Evolutionary conservation across 805 yeast species (phyloP), one percentile per base, ranked within the genome.

Genomic region (Scheffersomyces coipomensis): DNA sequence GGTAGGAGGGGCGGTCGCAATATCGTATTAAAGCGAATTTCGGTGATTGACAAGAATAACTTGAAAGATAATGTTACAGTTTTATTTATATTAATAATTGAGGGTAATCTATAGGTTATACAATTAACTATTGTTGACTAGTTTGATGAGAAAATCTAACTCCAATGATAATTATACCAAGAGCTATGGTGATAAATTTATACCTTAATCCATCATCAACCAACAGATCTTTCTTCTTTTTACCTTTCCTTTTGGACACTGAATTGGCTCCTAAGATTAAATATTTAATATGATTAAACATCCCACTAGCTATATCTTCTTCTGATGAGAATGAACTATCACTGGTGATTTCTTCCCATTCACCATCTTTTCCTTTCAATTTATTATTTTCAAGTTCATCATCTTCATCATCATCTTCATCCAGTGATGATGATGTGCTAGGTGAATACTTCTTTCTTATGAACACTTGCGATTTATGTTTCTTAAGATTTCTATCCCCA

Each of bases 181-280:
- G 49, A 8, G 72, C 68, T 25, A 70, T 60, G 33, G 71, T 63
- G 31, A 70, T 54, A 39, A 70, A 70, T 48, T 67, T 70, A 45
- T 65, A 66, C 51, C 64, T 66, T 42, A 70, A 53, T 26, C 56
- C 52, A 45, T 70, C 75, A 36, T 70, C 75, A 23, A 62, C 68
- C 25, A 61, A 47, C 15, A 46, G 49, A 19, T 49, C 52, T 27
- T 47, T 46, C 33, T 48, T 53, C 35, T 35, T 38, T 21, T 26
- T 33, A 11, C 35, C 38, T 13, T 39, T 38, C 3, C 37, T 15
- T 18, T 34, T 24, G n/a, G 52, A 38, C 26, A 34, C 30, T 13
- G 18, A 25, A 23, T 41, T 21, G 11, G 39, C 16, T 4, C 73
- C 71, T 25, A 63, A 46, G 1, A 69, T 46, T 32, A 68, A 52